phyloP scores from a whole-genome alignment of 257 asterid genomes.

The Lycium ferocissimum region DNA sequence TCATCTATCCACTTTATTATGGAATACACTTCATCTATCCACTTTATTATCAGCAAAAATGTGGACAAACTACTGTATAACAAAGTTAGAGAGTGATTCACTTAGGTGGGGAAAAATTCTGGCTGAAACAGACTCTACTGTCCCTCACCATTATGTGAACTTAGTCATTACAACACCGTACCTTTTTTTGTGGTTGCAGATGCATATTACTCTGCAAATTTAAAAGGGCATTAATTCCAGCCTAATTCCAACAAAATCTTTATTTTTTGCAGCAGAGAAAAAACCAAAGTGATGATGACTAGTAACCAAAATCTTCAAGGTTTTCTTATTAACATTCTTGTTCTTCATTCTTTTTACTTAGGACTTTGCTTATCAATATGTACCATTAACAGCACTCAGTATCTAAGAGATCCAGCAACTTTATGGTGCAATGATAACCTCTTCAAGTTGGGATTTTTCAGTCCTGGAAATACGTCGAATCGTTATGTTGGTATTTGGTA shows the following conservation, averaged over 20 bases:
- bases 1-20: background rate
- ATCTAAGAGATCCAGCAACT: slow-evolving; percentile 38
- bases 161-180: background rate
- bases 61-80: too few species aligned
- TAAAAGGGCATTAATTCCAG: background rate
- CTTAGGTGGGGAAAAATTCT: background rate
- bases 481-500: slow-evolving; percentile 49
- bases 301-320: background rate
- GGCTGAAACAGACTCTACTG: background rate
- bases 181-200: background rate
- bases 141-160: background rate
- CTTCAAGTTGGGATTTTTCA: slow-evolving; percentile 53
- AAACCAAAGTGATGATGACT: slow-evolving; percentile 11
- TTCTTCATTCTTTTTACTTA: slow-evolving; percentile 18
- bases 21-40: background rate
- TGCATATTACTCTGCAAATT: background rate
- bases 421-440: slow-evolving; percentile 32
- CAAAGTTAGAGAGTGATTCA: background rate
- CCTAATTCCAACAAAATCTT: background rate
- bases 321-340: background rate
- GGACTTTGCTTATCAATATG: slow-evolving; percentile 41
- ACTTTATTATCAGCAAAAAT: background rate
- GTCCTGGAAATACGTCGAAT: slow-evolving; percentile 42
- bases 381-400: slow-evolving; percentile 30
- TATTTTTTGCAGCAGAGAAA: background rate